Base-by-base conservation (phyloP, 148 eudicot genomes). In the Drosera capensis region DNA sequence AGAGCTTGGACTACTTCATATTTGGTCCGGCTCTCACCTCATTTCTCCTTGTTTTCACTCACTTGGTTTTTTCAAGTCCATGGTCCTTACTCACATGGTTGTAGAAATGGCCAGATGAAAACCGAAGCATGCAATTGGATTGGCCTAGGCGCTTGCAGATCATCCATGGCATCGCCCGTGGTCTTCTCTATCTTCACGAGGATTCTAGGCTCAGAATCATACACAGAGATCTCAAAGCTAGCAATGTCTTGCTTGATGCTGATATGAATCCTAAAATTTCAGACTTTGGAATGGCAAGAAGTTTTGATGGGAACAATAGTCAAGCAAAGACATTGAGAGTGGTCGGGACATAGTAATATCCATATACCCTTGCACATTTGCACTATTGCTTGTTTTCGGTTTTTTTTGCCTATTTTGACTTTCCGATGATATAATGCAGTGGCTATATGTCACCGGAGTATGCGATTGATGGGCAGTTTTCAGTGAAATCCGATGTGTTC, bases 181-280 rank as follows among this genome's bases (percentile, higher is more conserved):
- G 72, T 11, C 67, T 67, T 16, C 67, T 56, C 38, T 67, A 67
- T 59, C 67, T 67, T 47, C 72, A 67, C 34, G 54, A 62, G 30
- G 72, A 67, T 57, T 67, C 67, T 8, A 52, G 67, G 44, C 22
- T 67, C 9, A 61, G 57, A 23, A 67, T 67, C 25, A 54, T 67
- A 17, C 72, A 67, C 29, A 26, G 72, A 47, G 72, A 67, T 52
- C 51, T 67, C 40, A 67, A 67, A 48, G 62, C 64, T 13, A 68
- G 72, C 48, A 68, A 68, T 40, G 54, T 68, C 31, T 45, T 68
- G 49, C 49, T 68, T 25, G 72, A 68, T 57, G 64, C 53, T 43
- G 52, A 62, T 23, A 48, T 57, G 17, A 58, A 58, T 43, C 69
- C 69, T 20, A 65, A 65, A 47, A 65, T 65, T 48, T 65, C 69